Percentiles rank a stretch among this genome's conserved stretches.
These are phyloP conservation scores for Pseudovirgaria hyperparasitica DNA, from an alignment of 2,329 filamentous ascomycete genomes.

Conservation along the genomic window DNA sequence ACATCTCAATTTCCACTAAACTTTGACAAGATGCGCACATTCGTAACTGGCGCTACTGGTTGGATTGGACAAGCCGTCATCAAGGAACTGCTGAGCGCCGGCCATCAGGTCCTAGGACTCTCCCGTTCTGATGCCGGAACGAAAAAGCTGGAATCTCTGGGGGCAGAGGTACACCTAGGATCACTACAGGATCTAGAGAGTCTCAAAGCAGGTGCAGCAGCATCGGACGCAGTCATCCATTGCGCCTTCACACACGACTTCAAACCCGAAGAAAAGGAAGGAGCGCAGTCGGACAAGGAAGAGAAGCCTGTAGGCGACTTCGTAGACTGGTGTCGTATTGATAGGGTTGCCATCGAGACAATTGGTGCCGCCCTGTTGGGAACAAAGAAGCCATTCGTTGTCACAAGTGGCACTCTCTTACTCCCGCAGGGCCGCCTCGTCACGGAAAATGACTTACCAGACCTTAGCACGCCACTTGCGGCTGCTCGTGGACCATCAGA, in stretches of 20 bases:
- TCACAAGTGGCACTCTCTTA: slow-evolving; percentile 24
- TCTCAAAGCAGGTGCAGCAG: slow-evolving; percentile 19
- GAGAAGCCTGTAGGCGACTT: too few species aligned
- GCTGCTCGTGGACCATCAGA: slow-evolving; percentile 12
- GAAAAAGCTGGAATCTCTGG: slow-evolving; percentile 15
- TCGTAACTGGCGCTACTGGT: slow-evolving; percentile 33
- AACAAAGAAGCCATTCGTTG: slow-evolving; percentile 22
- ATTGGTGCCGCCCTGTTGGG: slow-evolving; percentile 21
- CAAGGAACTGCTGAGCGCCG: slow-evolving; percentile 24
- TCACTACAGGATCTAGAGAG: slow-evolving; percentile 22
- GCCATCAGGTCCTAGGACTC: slow-evolving; percentile 30
- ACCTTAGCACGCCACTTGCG: slow-evolving; percentile 5
- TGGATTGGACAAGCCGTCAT: slow-evolving; percentile 29
- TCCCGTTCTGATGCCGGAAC: slow-evolving; percentile 22
- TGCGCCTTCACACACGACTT: slow-evolving; percentile 33
- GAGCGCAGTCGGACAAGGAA: neutral
- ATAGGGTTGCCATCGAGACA: slow-evolving; percentile 24
- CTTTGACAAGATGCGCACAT: slow-evolving; percentile 17
- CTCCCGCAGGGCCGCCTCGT: slow-evolving; percentile 13
- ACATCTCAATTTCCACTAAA: too few species aligned
- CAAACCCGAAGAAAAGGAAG: too few species aligned
- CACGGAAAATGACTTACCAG: slow-evolving; percentile 16
- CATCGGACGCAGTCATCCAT: slow-evolving; percentile 27
- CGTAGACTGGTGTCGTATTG: slow-evolving; percentile 12
- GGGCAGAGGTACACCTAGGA: slow-evolving; percentile 22